phyloP scores from a whole-genome alignment of 306 rosid species.

The Gleditsia sinensis region DNA sequence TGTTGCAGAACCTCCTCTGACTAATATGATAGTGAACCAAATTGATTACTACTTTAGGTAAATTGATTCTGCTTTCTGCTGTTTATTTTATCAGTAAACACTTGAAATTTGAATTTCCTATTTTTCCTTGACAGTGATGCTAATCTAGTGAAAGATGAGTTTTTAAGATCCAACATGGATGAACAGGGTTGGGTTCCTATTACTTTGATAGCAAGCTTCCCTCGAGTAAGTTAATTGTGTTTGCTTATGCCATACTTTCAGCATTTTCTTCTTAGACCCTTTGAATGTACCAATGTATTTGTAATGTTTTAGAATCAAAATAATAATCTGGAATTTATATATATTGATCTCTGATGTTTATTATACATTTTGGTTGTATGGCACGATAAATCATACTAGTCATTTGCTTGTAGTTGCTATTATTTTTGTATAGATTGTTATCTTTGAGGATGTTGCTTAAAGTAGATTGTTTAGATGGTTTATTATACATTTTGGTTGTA shows the following conservation, averaged over 20 bases:
- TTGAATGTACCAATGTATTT: neutral
- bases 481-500: neutral
- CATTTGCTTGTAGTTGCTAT: neutral
- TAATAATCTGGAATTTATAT: neutral
- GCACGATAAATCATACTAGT: neutral
- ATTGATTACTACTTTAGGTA: constrained; percentile 86
- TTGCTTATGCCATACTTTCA: constrained; percentile 12
- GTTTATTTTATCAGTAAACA: neutral
- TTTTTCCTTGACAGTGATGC: constrained; percentile 55
- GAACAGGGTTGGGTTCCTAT: constrained; percentile 79
- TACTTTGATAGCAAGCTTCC: constrained; percentile 61
- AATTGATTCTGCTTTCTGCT: neutral
- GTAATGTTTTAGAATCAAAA: neutral
- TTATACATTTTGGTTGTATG: neutral
- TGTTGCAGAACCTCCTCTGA: constrained; percentile 50
- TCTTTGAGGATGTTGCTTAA: neutral
- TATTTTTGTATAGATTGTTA: neutral
- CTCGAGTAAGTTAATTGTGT: constrained; percentile 57
- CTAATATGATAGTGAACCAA: constrained; percentile 50
- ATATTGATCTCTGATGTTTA: neutral
- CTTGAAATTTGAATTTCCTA: neutral
- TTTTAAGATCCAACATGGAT: constrained; percentile 67
- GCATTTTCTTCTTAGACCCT: neutral
- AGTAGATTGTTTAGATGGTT: no score
- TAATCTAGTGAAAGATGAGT: constrained; percentile 64